Conservation (phyloP, 1,139 yeast genomes). For the Geotrichum phurueaensis region DNA sequence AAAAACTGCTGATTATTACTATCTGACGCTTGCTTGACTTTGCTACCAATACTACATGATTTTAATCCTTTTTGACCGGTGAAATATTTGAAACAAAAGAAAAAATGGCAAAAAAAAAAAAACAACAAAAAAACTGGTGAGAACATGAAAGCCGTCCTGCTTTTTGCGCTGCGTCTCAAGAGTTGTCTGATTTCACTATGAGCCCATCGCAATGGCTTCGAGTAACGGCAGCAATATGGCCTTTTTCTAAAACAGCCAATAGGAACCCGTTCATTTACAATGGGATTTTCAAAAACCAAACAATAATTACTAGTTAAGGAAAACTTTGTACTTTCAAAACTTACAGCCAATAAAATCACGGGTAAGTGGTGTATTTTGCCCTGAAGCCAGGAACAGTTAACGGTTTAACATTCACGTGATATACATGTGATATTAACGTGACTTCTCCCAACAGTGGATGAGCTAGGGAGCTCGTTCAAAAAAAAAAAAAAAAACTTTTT, state of each 20-base stretch:
- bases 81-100: background rate
- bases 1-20: background rate
- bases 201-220: background rate
- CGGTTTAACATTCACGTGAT: background rate
- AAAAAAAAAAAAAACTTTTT: background rate
- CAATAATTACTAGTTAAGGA: background rate
- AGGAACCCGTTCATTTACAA: background rate
- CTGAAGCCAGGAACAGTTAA: background rate
- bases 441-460: background rate
- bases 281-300: background rate
- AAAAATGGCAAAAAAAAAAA: background rate
- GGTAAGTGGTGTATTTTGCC: background rate
- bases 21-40: background rate
- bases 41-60: background rate
- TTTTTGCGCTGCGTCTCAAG: background rate
- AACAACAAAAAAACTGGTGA: background rate
- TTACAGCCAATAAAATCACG: background rate
- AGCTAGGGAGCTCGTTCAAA: background rate
- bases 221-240: background rate
- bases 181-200: background rate
- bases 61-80: background rate
- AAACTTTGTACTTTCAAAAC: background rate
- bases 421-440: background rate
- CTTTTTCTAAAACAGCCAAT: background rate
- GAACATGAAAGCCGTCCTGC: background rate